Evolutionary conservation across 1,284 basidiomycete genomes (phyloP), one percentile per base, ranked within the genome.

Genomic region (Irpex rosettiformis): DNA sequence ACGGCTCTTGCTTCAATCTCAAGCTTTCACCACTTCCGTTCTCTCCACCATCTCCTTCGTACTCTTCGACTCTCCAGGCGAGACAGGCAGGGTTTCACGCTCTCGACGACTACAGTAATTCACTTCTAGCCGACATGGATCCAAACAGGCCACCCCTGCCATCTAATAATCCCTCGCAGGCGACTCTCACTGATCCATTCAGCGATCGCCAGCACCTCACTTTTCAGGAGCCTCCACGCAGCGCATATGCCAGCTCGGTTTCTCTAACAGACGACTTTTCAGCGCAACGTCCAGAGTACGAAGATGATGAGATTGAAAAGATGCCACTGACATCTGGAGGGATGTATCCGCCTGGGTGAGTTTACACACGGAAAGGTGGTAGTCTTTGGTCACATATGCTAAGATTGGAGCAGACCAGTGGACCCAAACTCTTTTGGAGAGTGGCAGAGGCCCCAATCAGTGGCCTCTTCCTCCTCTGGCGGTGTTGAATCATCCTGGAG

Each of bases 401-500:
- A 27, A 56, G 10, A 18, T 10, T 43, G 4, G 37, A 54, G 13
- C 51, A 89, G 87, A 5, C 81, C 82, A 45, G 69, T 81, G 49
- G 84, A 89, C 69, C 86, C 86, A 11, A 77, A 75, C 56, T 73
- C 79, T 0, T 89, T 79, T 67, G 89, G 86, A 11, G 87, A 89
- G 62, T 89, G 87, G 63, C 67, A 66, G 18, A 83, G 89, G 28
- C 89, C 90, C 5, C 62, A 67, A 33, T 91, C 89, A 4, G 73
- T 79, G n/a, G 79, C 81, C 48, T 89, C 89, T 0, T 80, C 80
- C 25, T 79, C 81, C 5, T 85, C 84, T n/a, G 81, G 76, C 59
- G 87, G 86, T 54, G 82, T 80, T 37, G 88, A 92, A 60, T 83
- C 79, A 53, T 86, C 86, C n/a, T 91, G 91, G 91, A 80, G 90